Evolutionary conservation across 805 yeast genomes (phyloP).

Genomic region (Metschnikowia colocasiae): DNA sequence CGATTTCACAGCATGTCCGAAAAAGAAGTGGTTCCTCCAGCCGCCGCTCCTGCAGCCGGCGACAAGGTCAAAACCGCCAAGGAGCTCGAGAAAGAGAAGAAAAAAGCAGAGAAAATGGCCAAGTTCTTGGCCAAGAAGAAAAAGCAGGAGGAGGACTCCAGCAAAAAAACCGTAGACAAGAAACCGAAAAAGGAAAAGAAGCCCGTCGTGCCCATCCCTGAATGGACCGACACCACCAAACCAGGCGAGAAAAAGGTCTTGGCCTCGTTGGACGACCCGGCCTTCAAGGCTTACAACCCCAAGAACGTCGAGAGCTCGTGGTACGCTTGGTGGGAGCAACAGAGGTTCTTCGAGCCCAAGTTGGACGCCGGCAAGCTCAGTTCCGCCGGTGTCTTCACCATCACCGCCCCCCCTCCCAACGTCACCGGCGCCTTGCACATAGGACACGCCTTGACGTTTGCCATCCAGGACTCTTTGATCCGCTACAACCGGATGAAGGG

Average conservation of each 20-base stretch:
- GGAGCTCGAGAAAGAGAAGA: slow-evolving; percentile 80
- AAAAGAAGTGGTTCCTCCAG: slow-evolving; percentile 5
- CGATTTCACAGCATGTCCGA: slow-evolving; percentile 15
- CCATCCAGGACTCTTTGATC: slow-evolving; percentile 90
- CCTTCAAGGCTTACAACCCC: slow-evolving; percentile 92
- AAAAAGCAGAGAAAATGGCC: slow-evolving; percentile 84
- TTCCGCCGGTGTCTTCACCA: slow-evolving; percentile 80
- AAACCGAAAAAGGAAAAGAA: slow-evolving; percentile 70
- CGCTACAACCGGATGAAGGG: slow-evolving; percentile 98
- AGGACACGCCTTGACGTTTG: slow-evolving; percentile 94
- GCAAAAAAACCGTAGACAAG: slow-evolving; percentile 39
- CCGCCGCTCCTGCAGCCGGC: slow-evolving; percentile 7
- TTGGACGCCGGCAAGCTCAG: slow-evolving; percentile 69
- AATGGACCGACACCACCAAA: slow-evolving; percentile 75
- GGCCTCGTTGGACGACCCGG: slow-evolving; percentile 84
- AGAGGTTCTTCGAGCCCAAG: slow-evolving; percentile 87
- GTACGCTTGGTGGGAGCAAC: slow-evolving; percentile 95
- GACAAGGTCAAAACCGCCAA: slow-evolving; percentile 56
- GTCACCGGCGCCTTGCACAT: slow-evolving; percentile 98
- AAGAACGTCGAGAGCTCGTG: slow-evolving; percentile 91
- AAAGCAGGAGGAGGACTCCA: slow-evolving; percentile 44
- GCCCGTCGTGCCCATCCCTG: slow-evolving; percentile 72
- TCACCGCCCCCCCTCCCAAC: slow-evolving; percentile 99
- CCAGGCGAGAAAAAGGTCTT: slow-evolving; percentile 90
- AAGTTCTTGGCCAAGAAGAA: slow-evolving; percentile 83